phyloP scores from a whole-genome alignment of 352 stramenopile genomes.

The Globisporangium uncinulatum region DNA sequence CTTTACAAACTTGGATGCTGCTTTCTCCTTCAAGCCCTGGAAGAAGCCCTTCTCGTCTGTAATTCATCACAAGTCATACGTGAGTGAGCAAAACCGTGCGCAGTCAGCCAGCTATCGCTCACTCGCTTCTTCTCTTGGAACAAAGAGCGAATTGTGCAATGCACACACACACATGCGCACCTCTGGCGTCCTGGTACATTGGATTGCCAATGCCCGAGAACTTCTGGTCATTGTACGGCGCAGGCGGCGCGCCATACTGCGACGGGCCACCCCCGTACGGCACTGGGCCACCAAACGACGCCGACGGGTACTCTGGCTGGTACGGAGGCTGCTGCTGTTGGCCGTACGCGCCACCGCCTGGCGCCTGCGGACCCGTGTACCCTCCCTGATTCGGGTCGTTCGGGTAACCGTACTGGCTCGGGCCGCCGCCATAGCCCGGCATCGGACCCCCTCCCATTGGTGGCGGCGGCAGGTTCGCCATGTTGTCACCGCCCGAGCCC shows the following conservation, averaged over 20 bases:
- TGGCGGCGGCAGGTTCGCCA: conserved; percentile 27
- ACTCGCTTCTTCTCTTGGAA: no score
- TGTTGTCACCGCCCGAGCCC: conserved; percentile 49
- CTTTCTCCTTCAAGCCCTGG: conserved; percentile 81
- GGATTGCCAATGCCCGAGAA: conserved; percentile 94
- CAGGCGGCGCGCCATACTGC: conserved; percentile 19
- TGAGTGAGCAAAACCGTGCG: no score
- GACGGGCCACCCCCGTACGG: conserved; percentile 25
- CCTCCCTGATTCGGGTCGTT: conserved; percentile 37
- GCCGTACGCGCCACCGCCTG: conserved; percentile 23
- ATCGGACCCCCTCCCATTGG: conserved; percentile 52
- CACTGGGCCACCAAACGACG: conserved; percentile 8
- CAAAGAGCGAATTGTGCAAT: not conserved
- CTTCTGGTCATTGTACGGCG: conserved; percentile 64
- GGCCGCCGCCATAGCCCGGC: conserved; percentile 33
- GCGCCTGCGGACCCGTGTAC: conserved; percentile 33
- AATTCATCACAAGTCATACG: not conserved
- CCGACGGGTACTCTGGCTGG: conserved; percentile 43
- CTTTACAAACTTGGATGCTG: conserved; percentile 72
- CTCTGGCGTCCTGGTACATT: conserved; percentile 90
- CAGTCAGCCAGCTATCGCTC: no score
- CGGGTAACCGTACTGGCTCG: conserved; percentile 42
- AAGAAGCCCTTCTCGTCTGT: conserved; percentile 86
- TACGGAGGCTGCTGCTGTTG: conserved; percentile 29
- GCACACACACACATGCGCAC: conserved; percentile 11